phyloP scores from a whole-genome alignment of 805 yeast species.

The Lipomyces anomalus region DNA sequence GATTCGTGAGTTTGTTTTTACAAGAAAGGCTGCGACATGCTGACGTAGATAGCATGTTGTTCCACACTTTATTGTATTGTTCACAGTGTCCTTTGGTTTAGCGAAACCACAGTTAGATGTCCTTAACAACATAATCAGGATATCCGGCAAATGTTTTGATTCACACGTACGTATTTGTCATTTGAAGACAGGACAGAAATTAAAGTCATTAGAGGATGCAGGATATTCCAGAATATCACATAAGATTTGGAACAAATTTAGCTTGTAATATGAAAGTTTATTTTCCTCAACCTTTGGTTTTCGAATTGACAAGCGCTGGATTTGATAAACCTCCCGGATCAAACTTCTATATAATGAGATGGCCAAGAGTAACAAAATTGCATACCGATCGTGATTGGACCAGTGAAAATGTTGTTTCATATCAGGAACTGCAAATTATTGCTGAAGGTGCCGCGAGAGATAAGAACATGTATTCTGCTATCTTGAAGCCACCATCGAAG shows the following conservation, averaged over 20 bases:
- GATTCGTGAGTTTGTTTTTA: constrained; percentile 4
- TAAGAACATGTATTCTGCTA: no score
- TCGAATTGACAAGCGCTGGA: constrained; percentile 13
- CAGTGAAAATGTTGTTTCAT: background rate
- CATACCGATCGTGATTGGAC: constrained; percentile 12
- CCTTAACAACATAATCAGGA: constrained; percentile 1
- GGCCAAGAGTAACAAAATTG: constrained; percentile 18
- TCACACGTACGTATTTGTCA: background rate
- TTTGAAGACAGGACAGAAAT: no score
- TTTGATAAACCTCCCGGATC: constrained; percentile 13
- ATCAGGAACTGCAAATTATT: background rate
- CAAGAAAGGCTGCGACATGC: no score
- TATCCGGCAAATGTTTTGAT: background rate
- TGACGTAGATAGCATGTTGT: no score
- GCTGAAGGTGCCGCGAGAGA: no score
- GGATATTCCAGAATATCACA: background rate
- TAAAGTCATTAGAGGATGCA: background rate
- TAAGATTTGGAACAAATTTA: background rate
- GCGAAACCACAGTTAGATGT: background rate
- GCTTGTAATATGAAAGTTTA: background rate
- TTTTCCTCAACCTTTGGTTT: constrained; percentile 5
- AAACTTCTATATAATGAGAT: constrained; percentile 7
- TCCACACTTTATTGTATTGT: no score
- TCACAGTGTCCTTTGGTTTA: constrained; percentile 8
- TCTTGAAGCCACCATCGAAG: no score